phyloP scores from a whole-genome alignment of 345 rosid genomes.

The Linum tenue region DNA sequence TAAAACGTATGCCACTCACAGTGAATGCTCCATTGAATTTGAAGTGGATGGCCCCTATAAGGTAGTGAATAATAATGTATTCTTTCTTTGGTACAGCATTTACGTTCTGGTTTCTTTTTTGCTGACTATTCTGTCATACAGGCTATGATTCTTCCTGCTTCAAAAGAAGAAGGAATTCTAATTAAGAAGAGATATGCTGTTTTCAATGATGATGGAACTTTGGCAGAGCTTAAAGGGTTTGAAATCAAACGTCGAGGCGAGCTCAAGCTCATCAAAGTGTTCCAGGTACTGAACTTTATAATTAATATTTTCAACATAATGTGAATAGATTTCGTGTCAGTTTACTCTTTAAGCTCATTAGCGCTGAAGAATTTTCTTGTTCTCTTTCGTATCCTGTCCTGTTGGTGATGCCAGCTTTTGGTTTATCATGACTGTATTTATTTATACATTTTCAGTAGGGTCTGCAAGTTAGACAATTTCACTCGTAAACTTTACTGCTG shows the following conservation, averaged over 20 bases:
- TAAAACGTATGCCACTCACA: conserved; percentile 65
- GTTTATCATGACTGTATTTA: too few relatives aligned
- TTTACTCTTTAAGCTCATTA: background rate
- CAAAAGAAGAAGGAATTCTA: conserved; percentile 94
- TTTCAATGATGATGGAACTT: conserved; percentile 93
- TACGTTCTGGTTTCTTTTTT: conserved; percentile 11
- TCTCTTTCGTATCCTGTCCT: background rate
- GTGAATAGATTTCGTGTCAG: background rate
- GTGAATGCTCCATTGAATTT: conserved; percentile 98
- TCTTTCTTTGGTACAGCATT: conserved; percentile 10
- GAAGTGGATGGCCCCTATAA: conserved; percentile 99
- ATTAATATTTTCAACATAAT: background rate
- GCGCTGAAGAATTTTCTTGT: background rate
- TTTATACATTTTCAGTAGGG: too few relatives aligned
- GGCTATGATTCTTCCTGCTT: conserved; percentile 99
- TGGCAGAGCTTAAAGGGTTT: conserved; percentile 98
- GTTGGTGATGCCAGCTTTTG: background rate
- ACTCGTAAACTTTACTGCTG: too few relatives aligned
- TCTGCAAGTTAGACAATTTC: too few relatives aligned
- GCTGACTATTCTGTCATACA: conserved; percentile 20
- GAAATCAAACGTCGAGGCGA: conserved; percentile 99
- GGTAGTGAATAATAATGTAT: conserved; percentile 34
- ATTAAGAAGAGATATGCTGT: conserved; percentile 98
- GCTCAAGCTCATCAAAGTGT: conserved; percentile 94
- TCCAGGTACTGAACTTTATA: conserved; percentile 49